Evolutionary conservation across 1,284 basidiomycete species (phyloP).

Genomic region (Limonomyces culmigenus): DNA sequence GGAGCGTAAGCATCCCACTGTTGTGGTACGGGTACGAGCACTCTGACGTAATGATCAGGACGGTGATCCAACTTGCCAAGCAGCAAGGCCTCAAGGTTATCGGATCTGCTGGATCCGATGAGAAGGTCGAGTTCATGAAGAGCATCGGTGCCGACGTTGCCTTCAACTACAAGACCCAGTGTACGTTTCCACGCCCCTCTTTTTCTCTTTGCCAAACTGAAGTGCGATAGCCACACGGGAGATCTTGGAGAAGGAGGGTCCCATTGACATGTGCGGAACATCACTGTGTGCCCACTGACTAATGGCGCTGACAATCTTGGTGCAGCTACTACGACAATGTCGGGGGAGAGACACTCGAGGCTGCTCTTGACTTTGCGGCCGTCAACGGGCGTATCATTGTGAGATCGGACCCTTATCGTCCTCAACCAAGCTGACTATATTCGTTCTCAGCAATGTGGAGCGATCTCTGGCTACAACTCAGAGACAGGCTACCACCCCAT

Average conservation of each 20-base stretch:
- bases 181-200: background rate
- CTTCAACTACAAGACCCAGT: conserved; percentile 59
- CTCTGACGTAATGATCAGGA: background rate
- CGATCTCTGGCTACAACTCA: conserved; percentile 17
- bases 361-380: conserved; percentile 32
- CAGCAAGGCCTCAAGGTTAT: conserved; percentile 49
- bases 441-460: conserved; percentile 11
- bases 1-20: conserved; percentile 1
- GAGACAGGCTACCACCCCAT: too few species aligned
- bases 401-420: conserved; percentile 13
- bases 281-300: background rate
- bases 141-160: conserved; percentile 50
- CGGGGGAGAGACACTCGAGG: conserved; percentile 50
- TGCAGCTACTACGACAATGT: conserved; percentile 36
- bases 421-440: background rate
- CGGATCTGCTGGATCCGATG: conserved; percentile 53
- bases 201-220: background rate
- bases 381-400: conserved; percentile 35
- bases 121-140: conserved; percentile 50
- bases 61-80: conserved; percentile 48
- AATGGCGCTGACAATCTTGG: background rate
- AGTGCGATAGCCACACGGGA: conserved; percentile 18
- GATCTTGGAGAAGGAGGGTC: conserved; percentile 38
- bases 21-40: background rate
- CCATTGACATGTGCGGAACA: conserved; percentile 27